A percentile compares a stretch with the other conserved stretches of the same genome.
Evolutionary conservation across 441 rosid genomes (phyloP).

Genomic region (Adansonia gregorii): DNA sequence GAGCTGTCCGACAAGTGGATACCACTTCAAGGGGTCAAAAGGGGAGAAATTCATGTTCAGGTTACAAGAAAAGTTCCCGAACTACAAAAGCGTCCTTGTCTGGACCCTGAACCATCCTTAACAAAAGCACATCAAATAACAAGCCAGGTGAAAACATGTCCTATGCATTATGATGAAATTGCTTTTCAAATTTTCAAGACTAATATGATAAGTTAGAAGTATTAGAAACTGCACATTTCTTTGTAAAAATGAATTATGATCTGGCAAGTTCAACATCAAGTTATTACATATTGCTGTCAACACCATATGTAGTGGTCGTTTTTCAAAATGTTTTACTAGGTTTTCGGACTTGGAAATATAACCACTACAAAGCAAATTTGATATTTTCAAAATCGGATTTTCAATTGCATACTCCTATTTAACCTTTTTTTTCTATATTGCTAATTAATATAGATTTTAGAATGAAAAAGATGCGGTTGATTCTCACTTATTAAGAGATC

Average conservation of each 20-base stretch:
- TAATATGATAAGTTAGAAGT: background rate
- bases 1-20: slow-evolving; percentile 90
- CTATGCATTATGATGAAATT: background rate
- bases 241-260: background rate
- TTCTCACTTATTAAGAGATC: background rate
- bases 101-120: slow-evolving; percentile 55
- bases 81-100: slow-evolving; percentile 48
- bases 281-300: background rate
- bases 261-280: background rate
- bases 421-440: background rate
- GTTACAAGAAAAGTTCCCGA: slow-evolving; percentile 78
- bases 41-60: slow-evolving; percentile 82
- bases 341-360: background rate
- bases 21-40: slow-evolving; percentile 92
- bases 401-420: background rate
- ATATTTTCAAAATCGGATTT: background rate
- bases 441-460: background rate
- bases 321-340: background rate
- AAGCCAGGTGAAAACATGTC: slow-evolving; percentile 45
- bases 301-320: background rate
- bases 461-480: background rate
- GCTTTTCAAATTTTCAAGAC: background rate
- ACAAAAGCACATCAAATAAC: slow-evolving; percentile 53
- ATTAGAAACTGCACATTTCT: background rate
- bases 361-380: background rate